A percentile compares a stretch with the other conserved stretches of the same genome.
Evolutionary conservation across 2,329 filamentous ascomycete genomes (phyloP).

Genomic region (Pleoardoris graminearum): DNA sequence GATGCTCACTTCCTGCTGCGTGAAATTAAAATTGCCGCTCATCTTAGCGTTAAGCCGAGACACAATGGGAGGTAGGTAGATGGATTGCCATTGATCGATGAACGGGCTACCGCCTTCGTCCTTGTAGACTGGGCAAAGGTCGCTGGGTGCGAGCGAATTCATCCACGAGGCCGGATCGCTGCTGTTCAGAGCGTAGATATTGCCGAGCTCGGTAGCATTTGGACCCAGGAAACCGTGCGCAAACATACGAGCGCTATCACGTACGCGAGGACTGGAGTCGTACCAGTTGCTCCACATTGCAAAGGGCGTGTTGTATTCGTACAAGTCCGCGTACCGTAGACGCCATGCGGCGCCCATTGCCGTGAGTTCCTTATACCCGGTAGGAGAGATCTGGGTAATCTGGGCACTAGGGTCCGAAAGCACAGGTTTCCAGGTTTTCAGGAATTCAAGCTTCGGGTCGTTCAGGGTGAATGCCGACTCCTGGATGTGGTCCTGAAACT

Average conservation of each 20-base stretch:
- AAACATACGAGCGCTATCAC: conserved; percentile 66
- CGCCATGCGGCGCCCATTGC: conserved; percentile 59
- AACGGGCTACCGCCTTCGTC: conserved; percentile 57
- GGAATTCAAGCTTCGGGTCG: conserved; percentile 58
- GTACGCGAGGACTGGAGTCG: conserved; percentile 54
- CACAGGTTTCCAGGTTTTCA: conserved; percentile 62
- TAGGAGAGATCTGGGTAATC: conserved; percentile 62
- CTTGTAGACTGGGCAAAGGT: conserved; percentile 63
- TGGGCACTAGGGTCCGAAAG: conserved; percentile 59
- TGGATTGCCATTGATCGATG: conserved; percentile 53
- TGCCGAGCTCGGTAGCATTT: conserved; percentile 57
- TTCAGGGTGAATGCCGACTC: conserved; percentile 55
- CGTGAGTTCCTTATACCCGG: conserved; percentile 65
- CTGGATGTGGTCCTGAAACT: conserved; percentile 54
- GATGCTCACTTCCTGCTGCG: conserved; percentile 56
- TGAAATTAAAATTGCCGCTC: conserved; percentile 59
- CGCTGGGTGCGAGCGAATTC: conserved; percentile 66
- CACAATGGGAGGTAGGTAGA: conserved; percentile 59
- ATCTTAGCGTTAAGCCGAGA: conserved; percentile 60
- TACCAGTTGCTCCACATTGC: conserved; percentile 69
- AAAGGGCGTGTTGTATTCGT: conserved; percentile 55
- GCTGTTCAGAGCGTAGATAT: conserved; percentile 62
- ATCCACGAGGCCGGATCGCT: conserved; percentile 59
- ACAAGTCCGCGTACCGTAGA: conserved; percentile 54
- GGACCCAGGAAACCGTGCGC: conserved; percentile 64